phyloP scores from a whole-genome alignment of 2,329 filamentous ascomycete species.

The Neurospora sp. region DNA sequence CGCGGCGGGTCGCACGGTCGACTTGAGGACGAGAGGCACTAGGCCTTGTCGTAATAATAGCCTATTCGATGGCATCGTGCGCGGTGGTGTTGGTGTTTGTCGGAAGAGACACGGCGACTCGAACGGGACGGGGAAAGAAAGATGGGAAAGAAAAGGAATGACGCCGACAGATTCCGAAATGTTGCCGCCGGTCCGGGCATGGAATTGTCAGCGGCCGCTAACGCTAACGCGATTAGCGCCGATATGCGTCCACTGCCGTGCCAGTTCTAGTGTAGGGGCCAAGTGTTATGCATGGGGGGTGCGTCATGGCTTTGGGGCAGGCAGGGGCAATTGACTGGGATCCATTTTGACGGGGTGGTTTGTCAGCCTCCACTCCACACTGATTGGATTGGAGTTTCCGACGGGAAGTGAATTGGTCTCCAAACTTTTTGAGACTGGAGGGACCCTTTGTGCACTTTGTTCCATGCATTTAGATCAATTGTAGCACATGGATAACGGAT shows the following conservation, averaged over 20 bases:
- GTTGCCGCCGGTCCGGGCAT: neutral
- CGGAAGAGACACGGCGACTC: neutral
- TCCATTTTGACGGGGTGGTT: neutral
- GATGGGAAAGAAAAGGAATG: neutral
- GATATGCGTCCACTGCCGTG: neutral
- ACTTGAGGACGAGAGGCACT: conserved; percentile 12
- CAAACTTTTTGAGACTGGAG: neutral
- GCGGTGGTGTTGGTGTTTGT: neutral
- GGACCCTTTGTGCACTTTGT: neutral
- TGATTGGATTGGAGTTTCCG: neutral
- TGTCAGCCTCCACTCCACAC: neutral
- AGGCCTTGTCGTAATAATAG: conserved; percentile 13
- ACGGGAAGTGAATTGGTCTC: neutral
- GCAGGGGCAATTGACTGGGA: conserved; percentile 6
- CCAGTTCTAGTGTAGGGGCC: neutral
- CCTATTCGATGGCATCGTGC: conserved; percentile 20
- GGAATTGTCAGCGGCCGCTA: neutral
- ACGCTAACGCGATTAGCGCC: neutral
- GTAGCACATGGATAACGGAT: neutral
- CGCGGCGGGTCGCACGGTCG: conserved; percentile 7
- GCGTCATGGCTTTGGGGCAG: conserved; percentile 16
- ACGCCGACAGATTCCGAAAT: neutral
- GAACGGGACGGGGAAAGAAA: neutral
- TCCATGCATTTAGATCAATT: neutral
- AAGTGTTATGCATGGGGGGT: neutral